phyloP scores from a whole-genome alignment of 2,329 filamentous ascomycete genomes.

The Emericellopsis atlantica region DNA sequence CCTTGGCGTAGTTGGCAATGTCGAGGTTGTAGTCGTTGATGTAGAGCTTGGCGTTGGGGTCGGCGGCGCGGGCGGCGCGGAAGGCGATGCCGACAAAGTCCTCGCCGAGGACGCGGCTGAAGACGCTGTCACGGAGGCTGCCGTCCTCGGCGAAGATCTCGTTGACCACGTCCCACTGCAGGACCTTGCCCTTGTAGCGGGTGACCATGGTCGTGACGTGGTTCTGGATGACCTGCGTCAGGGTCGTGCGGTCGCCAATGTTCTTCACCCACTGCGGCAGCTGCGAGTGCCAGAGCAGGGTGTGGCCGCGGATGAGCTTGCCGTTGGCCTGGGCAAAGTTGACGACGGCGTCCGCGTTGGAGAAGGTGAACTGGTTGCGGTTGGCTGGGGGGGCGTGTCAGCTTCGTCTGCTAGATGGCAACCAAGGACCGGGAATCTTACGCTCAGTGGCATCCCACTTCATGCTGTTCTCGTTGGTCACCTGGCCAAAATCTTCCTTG shows the following conservation, averaged over 20 bases:
- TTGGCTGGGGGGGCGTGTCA: neutral
- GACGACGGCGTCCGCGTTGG: conserved; percentile 42
- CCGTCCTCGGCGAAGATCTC: conserved; percentile 53
- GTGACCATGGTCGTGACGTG: conserved; percentile 45
- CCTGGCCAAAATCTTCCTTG: conserved; percentile 48
- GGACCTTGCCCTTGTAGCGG: conserved; percentile 49
- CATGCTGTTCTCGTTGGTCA: conserved; percentile 59
- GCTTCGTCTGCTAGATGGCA: neutral
- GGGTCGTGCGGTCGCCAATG: conserved; percentile 34
- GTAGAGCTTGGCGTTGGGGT: conserved; percentile 57
- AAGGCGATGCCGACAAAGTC: conserved; percentile 60
- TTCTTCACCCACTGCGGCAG: conserved; percentile 44
- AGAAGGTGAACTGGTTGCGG: conserved; percentile 40
- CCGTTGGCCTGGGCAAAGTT: conserved; percentile 42
- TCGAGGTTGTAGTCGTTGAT: conserved; percentile 68
- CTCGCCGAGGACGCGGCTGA: conserved; percentile 56
- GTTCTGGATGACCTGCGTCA: conserved; percentile 42
- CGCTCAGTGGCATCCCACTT: conserved; percentile 52
- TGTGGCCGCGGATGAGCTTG: conserved; percentile 51
- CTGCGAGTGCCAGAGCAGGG: conserved; percentile 52
- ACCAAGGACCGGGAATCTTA: neutral
- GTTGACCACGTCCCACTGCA: conserved; percentile 50
- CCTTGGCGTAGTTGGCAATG: conserved; percentile 44
- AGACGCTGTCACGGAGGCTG: conserved; percentile 45
- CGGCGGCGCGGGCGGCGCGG: conserved; percentile 51